These are phyloP conservation scores for Coleophoma eucalyptorum DNA, from an alignment of 2,329 filamentous ascomycete genomes.

Conservation along the genomic window DNA sequence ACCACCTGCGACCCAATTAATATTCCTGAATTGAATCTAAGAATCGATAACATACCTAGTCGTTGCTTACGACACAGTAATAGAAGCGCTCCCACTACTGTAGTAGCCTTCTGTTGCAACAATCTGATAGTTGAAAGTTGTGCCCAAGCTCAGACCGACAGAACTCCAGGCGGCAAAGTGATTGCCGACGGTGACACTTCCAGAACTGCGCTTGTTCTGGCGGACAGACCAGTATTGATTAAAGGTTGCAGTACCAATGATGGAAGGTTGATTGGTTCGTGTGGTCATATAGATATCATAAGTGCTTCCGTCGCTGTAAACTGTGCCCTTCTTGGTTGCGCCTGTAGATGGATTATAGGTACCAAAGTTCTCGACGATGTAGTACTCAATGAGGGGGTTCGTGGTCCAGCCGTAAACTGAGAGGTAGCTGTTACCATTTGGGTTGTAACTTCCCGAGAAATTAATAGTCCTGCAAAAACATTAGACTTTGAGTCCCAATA, in stretches of 20 bases:
- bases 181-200: constrained; percentile 42
- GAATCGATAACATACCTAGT: too few relatives aligned
- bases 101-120: constrained; percentile 20
- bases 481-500: background rate
- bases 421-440: constrained; percentile 44
- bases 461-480: constrained; percentile 31
- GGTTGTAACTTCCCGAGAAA: constrained; percentile 36
- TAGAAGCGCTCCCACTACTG: constrained; percentile 1
- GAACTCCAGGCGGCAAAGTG: constrained; percentile 50
- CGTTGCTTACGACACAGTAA: background rate
- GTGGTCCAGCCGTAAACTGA: constrained; percentile 53
- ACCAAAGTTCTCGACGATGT: constrained; percentile 26
- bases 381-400: constrained; percentile 15
- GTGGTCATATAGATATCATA: constrained; percentile 37
- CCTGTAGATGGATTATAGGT: constrained; percentile 29
- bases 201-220: constrained; percentile 41
- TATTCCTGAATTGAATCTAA: too few relatives aligned
- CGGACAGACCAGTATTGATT: constrained; percentile 50
- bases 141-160: constrained; percentile 41
- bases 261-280: constrained; percentile 1
- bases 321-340: constrained; percentile 40
- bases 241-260: constrained; percentile 40
- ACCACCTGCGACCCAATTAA: too few relatives aligned
- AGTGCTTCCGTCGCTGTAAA: constrained; percentile 46
- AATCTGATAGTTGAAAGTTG: constrained; percentile 41